Evolutionary conservation across 805 yeast genomes (phyloP), one percentile per base, ranked within the genome.

Genomic region (Saccharomycopsis lassenensis): DNA sequence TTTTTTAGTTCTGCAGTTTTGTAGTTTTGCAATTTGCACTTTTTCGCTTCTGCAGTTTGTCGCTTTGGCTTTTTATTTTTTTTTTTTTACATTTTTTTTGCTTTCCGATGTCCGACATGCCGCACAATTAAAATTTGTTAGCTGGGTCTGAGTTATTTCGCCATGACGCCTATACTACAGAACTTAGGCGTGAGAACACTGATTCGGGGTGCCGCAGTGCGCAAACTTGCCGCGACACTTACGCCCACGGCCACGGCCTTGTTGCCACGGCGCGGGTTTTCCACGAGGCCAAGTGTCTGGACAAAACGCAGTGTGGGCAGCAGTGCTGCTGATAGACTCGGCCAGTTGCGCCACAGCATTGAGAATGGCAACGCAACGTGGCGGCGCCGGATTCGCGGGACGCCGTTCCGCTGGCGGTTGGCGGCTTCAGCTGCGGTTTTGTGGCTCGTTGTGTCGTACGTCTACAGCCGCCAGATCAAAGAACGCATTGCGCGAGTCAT

Each of bases 401-500:
- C 11, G 25, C 11, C n/a, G 11, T 23, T n/a, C n/a, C 25, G 25
- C n/a, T n/a, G 11, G 25, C n/a, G 25, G n/a, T n/a, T n/a, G n/a
- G n/a, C n/a, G n/a, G n/a, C n/a, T n/a, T n/a, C n/a, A n/a, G 19
- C 20, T 5, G 29, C 24, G 4, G 7, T 29, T 4, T 14, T 10
- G 5, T 36, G 39, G 39, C 12, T 11, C 3, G 17, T 22, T 8
- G 12, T 38, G 8, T 38, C 41, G 4, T 29, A 85, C 3, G 77
- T 79, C 7, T 71, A 77, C 46, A 81, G 85, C n/a, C 83, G 20
- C 17, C 36, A 42, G 18, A 42, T 42, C 31, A 42, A 89, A 52
- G 95, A 89, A 50, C 70, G 76, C 36, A 77, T 89, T 20, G 96
- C 96, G 1, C 64, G 77, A 31, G 66, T 70, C 47, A 63, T 87